Percentiles rank a stretch among this genome's conserved stretches.
Evolutionary conservation across 2,329 filamentous ascomycete species (phyloP).

Genomic region (Pezicula radicicola): DNA sequence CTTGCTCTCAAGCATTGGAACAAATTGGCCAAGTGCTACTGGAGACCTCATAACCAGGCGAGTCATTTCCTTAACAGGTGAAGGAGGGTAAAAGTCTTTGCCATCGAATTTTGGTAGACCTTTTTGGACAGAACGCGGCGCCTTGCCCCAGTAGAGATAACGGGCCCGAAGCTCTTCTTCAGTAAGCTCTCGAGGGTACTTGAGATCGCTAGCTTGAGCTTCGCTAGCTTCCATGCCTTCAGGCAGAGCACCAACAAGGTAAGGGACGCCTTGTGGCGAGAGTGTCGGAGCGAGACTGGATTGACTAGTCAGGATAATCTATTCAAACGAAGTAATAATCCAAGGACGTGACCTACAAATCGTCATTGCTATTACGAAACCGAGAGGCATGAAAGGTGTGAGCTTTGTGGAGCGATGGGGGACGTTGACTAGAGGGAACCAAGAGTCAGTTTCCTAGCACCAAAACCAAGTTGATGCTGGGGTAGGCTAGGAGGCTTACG

Average conservation of each 20-base stretch:
- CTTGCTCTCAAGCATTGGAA: too few relatives aligned
- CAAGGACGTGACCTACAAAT: too few relatives aligned
- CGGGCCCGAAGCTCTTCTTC: slow-evolving; percentile 57
- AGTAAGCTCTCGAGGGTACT: slow-evolving; percentile 55
- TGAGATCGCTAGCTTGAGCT: slow-evolving; percentile 44
- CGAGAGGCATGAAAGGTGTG: neutral
- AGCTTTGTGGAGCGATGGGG: neutral
- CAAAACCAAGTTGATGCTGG: neutral
- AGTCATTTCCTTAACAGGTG: slow-evolving; percentile 40
- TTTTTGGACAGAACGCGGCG: slow-evolving; percentile 44
- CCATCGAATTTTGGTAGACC: slow-evolving; percentile 63
- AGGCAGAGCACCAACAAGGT: slow-evolving; percentile 52
- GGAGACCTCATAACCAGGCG: slow-evolving; percentile 1
- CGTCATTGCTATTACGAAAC: too few relatives aligned
- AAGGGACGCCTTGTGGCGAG: slow-evolving; percentile 34
- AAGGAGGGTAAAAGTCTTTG: slow-evolving; percentile 60
- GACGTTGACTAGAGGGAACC: neutral
- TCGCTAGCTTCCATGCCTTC: slow-evolving; percentile 38
- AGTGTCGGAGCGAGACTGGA: neutral
- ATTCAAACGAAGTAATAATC: too few relatives aligned
- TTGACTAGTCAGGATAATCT: too few relatives aligned
- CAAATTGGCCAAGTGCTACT: neutral
- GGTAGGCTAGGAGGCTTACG: too few relatives aligned
- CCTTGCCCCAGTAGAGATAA: slow-evolving; percentile 58
- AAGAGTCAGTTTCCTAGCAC: neutral